Percentiles rank a stretch among this genome's conserved stretches.
These are phyloP conservation scores for Aureobasidium sp. DNA, from an alignment of 2,329 filamentous ascomycete species.

Conservation along the genomic window DNA sequence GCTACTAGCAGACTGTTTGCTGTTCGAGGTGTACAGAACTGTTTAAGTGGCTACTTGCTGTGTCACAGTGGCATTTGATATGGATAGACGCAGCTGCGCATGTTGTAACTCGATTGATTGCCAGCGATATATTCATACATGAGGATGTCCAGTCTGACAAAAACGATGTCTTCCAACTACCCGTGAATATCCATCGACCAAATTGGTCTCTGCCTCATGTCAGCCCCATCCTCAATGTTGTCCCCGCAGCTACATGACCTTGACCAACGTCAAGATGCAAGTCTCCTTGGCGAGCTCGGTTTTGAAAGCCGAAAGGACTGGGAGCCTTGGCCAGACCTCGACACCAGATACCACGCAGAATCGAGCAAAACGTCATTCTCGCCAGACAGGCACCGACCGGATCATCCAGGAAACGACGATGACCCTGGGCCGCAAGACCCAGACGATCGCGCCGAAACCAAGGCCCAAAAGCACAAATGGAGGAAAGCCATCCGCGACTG, in stretches of 20 bases:
- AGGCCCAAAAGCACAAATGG: not conserved
- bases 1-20: not conserved
- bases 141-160: too few species aligned
- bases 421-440: not conserved
- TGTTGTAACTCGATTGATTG: too few species aligned
- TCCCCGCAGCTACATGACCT: not conserved
- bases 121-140: not conserved
- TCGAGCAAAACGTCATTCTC: not conserved
- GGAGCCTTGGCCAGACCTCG: not conserved
- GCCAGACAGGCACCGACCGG: not conserved
- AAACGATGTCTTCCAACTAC: too few species aligned
- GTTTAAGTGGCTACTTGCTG: not conserved
- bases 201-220: not conserved
- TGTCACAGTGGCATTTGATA: not conserved
- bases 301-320: not conserved
- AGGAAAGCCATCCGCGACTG: not conserved
- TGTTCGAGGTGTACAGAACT: not conserved
- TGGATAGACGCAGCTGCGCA: not conserved
- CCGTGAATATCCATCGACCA: too few species aligned
- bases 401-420: too few species aligned
- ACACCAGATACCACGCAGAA: not conserved
- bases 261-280: not conserved
- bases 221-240: not conserved
- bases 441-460: not conserved
- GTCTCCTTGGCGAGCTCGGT: not conserved